Conservation (phyloP, 805 yeast genomes). For the Scheffersomyces spartinae region DNA sequence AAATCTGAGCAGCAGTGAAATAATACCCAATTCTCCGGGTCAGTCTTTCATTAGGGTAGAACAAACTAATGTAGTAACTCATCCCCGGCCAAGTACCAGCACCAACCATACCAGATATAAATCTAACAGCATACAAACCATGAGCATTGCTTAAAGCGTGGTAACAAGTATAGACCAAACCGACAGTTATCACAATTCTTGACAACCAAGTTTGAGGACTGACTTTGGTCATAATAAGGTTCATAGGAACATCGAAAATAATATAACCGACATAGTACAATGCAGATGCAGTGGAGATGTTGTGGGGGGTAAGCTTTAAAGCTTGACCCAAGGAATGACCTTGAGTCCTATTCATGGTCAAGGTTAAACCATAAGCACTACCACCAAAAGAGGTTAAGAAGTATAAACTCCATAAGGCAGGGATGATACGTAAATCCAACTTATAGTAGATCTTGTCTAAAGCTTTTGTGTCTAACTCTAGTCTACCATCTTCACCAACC, state of each 20-base stretch:
- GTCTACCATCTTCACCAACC: slow-evolving; percentile 2
- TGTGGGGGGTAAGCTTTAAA: slow-evolving; percentile 40
- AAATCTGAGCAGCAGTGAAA: slow-evolving; percentile 85
- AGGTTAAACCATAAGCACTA: slow-evolving; percentile 64
- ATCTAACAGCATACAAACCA: slow-evolving; percentile 62
- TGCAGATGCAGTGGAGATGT: slow-evolving; percentile 67
- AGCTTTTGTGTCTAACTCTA: slow-evolving; percentile 10
- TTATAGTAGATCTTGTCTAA: slow-evolving; percentile 48
- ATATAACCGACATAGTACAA: slow-evolving; percentile 75
- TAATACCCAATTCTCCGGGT: slow-evolving; percentile 79
- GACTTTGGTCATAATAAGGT: slow-evolving; percentile 68
- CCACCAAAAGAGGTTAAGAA: slow-evolving; percentile 72
- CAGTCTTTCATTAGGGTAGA: slow-evolving; percentile 74
- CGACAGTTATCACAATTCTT: slow-evolving; percentile 67
- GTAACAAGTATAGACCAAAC: slow-evolving; percentile 67
- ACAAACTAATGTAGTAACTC: slow-evolving; percentile 70
- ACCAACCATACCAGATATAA: slow-evolving; percentile 64
- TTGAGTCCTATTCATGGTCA: slow-evolving; percentile 59
- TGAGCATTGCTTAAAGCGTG: slow-evolving; percentile 41
- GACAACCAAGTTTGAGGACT: slow-evolving; percentile 82
- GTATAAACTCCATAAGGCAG: slow-evolving; percentile 72
- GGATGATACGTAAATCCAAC: slow-evolving; percentile 62
- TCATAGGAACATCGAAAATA: slow-evolving; percentile 82
- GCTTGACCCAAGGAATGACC: slow-evolving; percentile 51
- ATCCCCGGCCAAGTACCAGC: slow-evolving; percentile 91